phyloP scores from a whole-genome alignment of 2,329 filamentous ascomycete genomes.

The Pseudogymnoascus sp. region DNA sequence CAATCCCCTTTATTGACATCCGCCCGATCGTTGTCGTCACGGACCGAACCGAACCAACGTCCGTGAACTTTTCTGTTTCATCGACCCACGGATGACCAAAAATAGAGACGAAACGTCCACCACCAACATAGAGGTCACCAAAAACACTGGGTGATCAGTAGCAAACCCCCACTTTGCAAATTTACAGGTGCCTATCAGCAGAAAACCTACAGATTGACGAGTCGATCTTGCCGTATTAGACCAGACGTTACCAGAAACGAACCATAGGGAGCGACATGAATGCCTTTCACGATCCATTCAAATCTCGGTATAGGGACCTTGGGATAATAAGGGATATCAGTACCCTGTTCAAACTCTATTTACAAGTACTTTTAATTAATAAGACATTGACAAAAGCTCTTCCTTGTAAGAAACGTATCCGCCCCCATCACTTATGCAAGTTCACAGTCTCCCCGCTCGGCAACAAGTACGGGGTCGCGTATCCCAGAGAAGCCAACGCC shows the following conservation, averaged over 20 bases:
- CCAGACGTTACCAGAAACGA: not conserved
- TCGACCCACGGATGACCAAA: not conserved
- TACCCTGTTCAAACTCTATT: conserved; percentile 3
- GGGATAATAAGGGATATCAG: not conserved
- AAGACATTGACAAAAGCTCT: not conserved
- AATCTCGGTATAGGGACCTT: not conserved
- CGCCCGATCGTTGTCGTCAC: not conserved
- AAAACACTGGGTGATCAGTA: not conserved
- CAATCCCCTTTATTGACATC: not conserved
- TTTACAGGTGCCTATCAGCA: not conserved
- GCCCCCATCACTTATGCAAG: conserved; percentile 13
- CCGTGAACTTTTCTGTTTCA: not conserved
- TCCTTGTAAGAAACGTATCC: not conserved
- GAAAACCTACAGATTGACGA: not conserved
- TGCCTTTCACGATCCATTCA: not conserved
- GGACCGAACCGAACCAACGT: not conserved
- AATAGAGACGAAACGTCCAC: not conserved
- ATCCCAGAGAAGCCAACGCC: conserved; percentile 24
- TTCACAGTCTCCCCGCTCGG: conserved; percentile 24
- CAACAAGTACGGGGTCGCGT: conserved; percentile 23
- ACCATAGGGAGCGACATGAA: not conserved
- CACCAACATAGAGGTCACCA: not conserved
- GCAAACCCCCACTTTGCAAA: not conserved
- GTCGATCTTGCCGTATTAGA: conserved; percentile 6
- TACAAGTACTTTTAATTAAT: not conserved